A percentile compares a stretch with the other conserved stretches of the same genome.
Conservation (phyloP, 148 eudicot species). For the Tetragonia tetragonoides region DNA sequence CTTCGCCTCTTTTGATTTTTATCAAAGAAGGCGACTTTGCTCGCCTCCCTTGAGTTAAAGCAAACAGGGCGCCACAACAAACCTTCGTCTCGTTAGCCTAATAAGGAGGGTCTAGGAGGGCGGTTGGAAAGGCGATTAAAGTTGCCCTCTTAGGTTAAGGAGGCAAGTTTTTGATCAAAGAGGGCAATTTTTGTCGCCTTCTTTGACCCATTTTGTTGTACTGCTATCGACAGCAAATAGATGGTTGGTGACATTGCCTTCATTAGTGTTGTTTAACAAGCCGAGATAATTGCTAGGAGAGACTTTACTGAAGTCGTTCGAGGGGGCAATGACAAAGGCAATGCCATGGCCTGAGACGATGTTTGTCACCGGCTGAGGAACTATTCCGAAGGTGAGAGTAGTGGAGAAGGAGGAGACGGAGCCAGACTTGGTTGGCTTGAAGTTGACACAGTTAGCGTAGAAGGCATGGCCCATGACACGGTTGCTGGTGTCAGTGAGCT, state of each 20-base stretch:
- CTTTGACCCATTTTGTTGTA: no score
- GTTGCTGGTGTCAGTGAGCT: conserved; percentile 32
- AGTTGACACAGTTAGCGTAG: conserved; percentile 20
- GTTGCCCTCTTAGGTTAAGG: no score
- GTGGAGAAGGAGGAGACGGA: conserved; percentile 42
- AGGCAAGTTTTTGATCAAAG: no score
- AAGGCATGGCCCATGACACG: conserved; percentile 41
- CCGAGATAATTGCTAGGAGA: conserved; percentile 38
- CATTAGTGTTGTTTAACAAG: conserved; percentile 21
- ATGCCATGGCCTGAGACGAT: conserved; percentile 57
- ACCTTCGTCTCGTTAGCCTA: no score
- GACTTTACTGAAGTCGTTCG: background rate
- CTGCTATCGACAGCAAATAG: conserved; percentile 42
- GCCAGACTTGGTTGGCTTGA: conserved; percentile 9
- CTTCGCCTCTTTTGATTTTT: no score
- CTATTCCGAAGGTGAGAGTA: conserved; percentile 36
- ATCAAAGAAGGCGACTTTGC: no score
- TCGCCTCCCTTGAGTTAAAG: no score
- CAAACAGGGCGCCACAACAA: no score
- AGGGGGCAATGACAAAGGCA: conserved; percentile 39
- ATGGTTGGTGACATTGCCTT: conserved; percentile 29
- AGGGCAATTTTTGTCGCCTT: no score
- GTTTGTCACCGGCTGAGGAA: conserved; percentile 32
- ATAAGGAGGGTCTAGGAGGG: no score
- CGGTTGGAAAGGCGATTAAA: no score